Conservation (phyloP, 345 rosid genomes). For the Moricandia moricandioides region DNA sequence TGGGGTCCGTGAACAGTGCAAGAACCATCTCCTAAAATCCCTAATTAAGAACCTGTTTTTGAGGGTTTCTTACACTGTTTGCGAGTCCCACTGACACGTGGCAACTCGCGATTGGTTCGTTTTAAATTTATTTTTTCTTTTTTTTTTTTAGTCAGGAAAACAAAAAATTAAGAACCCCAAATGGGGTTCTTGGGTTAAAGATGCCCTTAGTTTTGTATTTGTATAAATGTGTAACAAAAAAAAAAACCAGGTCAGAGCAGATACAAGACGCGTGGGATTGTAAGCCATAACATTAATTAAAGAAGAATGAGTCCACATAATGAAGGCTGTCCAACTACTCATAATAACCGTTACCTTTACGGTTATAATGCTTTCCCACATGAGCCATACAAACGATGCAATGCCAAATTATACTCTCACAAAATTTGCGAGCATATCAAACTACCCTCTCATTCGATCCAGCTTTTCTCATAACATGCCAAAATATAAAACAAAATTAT, state of each 20-base stretch:
- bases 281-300: background rate
- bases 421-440: background rate
- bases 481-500: background rate
- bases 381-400: constrained; percentile 8
- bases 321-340: constrained; percentile 20
- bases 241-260: background rate
- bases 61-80: no score
- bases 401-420: constrained; percentile 8
- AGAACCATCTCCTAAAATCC: no score
- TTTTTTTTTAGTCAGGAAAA: no score
- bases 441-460: background rate
- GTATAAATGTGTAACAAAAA: background rate
- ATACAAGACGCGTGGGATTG: background rate
- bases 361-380: constrained; percentile 12
- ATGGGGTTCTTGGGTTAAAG: no score
- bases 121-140: no score
- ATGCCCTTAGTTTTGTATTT: background rate
- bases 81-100: no score
- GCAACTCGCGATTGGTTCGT: no score
- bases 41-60: no score
- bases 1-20: no score
- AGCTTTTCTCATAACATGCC: background rate
- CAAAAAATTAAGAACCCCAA: no score
- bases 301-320: constrained; percentile 16
- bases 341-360: constrained; percentile 11